Evolutionary conservation across 2,329 filamentous ascomycete genomes (phyloP).

Genomic region (Chrysoporthe deuterocubensis): DNA sequence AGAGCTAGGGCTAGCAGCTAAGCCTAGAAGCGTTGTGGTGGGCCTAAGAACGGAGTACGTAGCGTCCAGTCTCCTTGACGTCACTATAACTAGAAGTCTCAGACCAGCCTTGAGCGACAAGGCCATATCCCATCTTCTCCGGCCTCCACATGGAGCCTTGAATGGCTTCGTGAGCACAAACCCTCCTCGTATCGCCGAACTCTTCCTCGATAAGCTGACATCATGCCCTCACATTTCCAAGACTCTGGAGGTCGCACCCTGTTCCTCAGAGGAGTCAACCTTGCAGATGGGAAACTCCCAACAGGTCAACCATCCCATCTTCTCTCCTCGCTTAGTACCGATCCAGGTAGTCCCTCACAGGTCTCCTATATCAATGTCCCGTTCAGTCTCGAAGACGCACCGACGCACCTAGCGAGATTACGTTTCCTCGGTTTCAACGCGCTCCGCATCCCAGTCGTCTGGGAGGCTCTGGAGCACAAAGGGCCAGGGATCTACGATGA

Average conservation of each 20-base stretch:
- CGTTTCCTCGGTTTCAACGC: slow-evolving; percentile 33
- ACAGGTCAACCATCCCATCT: slow-evolving; percentile 29
- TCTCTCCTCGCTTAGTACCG: slow-evolving; percentile 27
- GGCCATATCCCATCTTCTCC: background rate
- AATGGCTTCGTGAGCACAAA: background rate
- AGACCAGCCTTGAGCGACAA: background rate
- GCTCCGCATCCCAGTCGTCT: slow-evolving; percentile 31
- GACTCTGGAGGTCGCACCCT: slow-evolving; percentile 28
- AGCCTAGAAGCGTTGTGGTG: background rate
- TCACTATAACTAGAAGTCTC: background rate
- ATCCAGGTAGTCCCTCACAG: slow-evolving; percentile 10
- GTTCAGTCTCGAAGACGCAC: slow-evolving; percentile 29
- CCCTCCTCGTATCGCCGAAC: background rate
- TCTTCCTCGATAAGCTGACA: background rate
- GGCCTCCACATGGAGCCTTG: background rate
- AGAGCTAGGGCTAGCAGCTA: no score
- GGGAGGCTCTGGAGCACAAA: slow-evolving; percentile 34
- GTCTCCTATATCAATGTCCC: slow-evolving; percentile 13
- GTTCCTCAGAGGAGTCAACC: slow-evolving; percentile 34
- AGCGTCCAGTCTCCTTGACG: background rate
- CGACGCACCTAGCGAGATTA: slow-evolving; percentile 29
- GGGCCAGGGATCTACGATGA: slow-evolving; percentile 34
- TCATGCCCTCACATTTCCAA: slow-evolving; percentile 19
- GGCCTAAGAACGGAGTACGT: background rate
- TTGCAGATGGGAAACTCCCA: slow-evolving; percentile 33